These are phyloP conservation scores for Chionographis japonica DNA, from an alignment of 106 monocot species.

Conservation along the genomic window DNA sequence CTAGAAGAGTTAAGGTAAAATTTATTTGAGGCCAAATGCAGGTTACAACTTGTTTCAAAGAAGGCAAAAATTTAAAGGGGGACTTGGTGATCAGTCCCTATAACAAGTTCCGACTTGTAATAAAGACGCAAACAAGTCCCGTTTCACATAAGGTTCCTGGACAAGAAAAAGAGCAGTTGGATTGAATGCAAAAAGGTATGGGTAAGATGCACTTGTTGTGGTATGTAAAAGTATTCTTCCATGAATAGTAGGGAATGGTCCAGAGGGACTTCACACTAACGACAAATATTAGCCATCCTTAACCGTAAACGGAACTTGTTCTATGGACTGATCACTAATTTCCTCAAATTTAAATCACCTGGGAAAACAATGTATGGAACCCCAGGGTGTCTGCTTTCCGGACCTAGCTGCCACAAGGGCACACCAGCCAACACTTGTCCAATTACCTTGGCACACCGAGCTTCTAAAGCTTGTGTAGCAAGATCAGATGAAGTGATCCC, in stretches of 20 bases:
- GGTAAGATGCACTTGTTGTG: no score
- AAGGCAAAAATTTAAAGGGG: not conserved
- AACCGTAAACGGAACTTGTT: no score
- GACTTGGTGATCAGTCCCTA: no score
- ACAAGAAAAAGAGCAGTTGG: not conserved
- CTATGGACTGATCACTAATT: no score
- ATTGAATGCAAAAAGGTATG: no score
- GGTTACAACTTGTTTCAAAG: not conserved
- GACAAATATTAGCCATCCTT: no score
- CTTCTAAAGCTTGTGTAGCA: slow-evolving; percentile 95
- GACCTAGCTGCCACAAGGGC: slow-evolving; percentile 83
- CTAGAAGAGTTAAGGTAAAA: slow-evolving; percentile 23
- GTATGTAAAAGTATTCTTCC: no score
- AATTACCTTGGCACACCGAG: slow-evolving; percentile 65
- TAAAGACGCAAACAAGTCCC: no score
- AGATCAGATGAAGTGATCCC: slow-evolving; percentile 99
- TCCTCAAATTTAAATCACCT: slow-evolving; percentile 29
- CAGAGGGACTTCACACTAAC: no score
- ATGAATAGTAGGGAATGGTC: no score
- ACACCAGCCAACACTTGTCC: slow-evolving; percentile 94
- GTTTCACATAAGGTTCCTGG: not conserved
- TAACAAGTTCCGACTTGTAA: no score
- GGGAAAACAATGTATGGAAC: slow-evolving; percentile 97
- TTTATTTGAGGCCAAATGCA: not conserved
- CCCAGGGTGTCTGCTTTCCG: slow-evolving; percentile 84